phyloP scores from a whole-genome alignment of 306 rosid species.

The Ammopiptanthus mongolicus region DNA sequence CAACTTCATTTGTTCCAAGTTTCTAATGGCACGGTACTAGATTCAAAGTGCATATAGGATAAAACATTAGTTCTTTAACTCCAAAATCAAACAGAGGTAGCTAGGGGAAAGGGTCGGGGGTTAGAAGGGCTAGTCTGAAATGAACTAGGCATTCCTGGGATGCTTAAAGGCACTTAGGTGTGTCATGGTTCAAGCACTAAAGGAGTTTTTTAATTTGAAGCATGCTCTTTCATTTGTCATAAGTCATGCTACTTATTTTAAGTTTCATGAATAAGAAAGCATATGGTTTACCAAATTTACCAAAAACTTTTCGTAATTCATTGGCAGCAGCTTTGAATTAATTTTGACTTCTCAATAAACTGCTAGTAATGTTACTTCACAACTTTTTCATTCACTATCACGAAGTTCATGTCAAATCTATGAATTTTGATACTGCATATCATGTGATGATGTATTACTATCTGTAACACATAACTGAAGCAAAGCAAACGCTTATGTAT shows the following conservation, averaged over 20 bases:
- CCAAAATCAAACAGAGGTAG: too few relatives aligned
- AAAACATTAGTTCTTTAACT: not conserved
- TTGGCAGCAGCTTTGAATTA: not conserved
- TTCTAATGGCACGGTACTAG: too few relatives aligned
- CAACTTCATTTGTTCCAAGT: slow-evolving; percentile 9
- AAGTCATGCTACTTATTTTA: too few relatives aligned
- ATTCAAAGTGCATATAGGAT: not conserved
- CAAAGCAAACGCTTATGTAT: not conserved
- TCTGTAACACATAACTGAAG: not conserved
- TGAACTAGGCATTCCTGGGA: too few relatives aligned
- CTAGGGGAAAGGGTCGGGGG: too few relatives aligned
- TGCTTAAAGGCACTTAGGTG: not conserved
- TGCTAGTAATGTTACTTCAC: not conserved
- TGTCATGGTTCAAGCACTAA: not conserved
- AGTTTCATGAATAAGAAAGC: too few relatives aligned
- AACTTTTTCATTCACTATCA: not conserved
- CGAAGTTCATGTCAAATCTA: too few relatives aligned
- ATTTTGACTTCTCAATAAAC: not conserved
- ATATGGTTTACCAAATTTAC: too few relatives aligned
- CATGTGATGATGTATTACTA: not conserved
- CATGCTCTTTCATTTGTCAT: too few relatives aligned
- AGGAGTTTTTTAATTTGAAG: not conserved
- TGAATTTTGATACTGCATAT: not conserved
- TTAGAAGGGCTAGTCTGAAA: too few relatives aligned
- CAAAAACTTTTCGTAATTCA: not conserved